Percentiles rank a stretch among this genome's conserved stretches.
Conservation (phyloP, 2,329 filamentous ascomycete genomes). For the Bipolaris gigantea region DNA sequence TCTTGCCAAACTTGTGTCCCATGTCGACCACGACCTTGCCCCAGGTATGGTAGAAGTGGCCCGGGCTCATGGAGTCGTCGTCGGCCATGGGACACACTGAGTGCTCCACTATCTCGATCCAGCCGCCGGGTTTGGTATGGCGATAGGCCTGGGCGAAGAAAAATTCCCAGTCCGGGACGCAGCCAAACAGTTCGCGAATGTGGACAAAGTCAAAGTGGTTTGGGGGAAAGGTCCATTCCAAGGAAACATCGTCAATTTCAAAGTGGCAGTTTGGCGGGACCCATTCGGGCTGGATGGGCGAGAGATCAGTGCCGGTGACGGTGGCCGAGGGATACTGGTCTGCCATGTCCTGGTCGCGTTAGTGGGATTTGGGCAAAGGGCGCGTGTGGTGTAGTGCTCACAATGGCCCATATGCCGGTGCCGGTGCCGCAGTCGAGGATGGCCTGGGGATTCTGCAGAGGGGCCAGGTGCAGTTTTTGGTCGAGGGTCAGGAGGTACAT, state of each 20-base stretch:
- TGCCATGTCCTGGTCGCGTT: constrained; percentile 24
- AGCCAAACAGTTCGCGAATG: constrained; percentile 51
- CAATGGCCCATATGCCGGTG: constrained; percentile 45
- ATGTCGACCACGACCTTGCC: constrained; percentile 39
- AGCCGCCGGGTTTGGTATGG: constrained; percentile 48
- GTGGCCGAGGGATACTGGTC: constrained; percentile 35
- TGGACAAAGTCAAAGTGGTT: constrained; percentile 51
- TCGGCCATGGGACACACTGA: constrained; percentile 45
- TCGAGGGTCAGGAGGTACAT: constrained; percentile 43
- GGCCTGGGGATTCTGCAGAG: constrained; percentile 33
- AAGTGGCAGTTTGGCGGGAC: constrained; percentile 53
- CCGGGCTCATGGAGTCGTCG: constrained; percentile 45
- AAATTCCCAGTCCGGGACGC: constrained; percentile 51
- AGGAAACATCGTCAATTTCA: constrained; percentile 52
- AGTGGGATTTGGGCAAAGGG: neutral
- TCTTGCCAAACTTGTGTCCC: constrained; percentile 45
- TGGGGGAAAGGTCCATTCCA: constrained; percentile 46
- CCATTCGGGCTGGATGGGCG: constrained; percentile 54
- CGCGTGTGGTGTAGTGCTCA: neutral
- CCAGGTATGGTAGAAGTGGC: constrained; percentile 44
- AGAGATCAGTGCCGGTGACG: constrained; percentile 52
- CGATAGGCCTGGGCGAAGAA: constrained; percentile 44
- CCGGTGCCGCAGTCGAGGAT: constrained; percentile 43
- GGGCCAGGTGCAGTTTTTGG: constrained; percentile 40
- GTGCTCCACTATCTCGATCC: constrained; percentile 50